Evolutionary conservation across 2,329 filamentous ascomycete genomes (phyloP), one percentile per base, ranked within the genome.

Genomic region (Lecanicillium sp.): DNA sequence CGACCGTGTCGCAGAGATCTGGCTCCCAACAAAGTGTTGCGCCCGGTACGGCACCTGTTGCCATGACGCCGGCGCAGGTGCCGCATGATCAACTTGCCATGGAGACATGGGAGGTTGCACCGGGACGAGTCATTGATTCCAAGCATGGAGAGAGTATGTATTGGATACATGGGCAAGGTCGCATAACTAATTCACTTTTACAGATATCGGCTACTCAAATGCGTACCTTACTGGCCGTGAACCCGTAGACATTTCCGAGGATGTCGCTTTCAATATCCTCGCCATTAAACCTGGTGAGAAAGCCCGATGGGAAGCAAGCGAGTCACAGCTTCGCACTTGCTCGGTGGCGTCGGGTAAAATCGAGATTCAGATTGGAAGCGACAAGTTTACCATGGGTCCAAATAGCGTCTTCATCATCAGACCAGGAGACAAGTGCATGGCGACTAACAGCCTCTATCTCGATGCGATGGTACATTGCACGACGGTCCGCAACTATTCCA

Each of bases 41-140:
- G n/a, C n/a, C n/a, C n/a, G n/a, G n/a, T n/a, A n/a, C n/a, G n/a
- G n/a, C n/a, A n/a, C n/a, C n/a, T n/a, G n/a, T n/a, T 7, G 11
- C 20, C 12, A 17, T 7, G 30, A 15, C n/a, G 6, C 14, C 37
- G 7, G 21, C 15, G 4, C 44, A 43, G 23, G 51, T 14, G 7
- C 42, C 53, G 12, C 49, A 20, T 14, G 2, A 32, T 6, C 36
- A 57, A 3, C 40, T 66, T 5, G 58, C 69, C 43, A 68, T 71
- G 60, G 70, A 73, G 52, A 60, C 62, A 3, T 73, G 70, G 70
- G 71, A 74, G 54, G 52, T 72, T 38, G 70, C 71, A 0, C 71
- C 71, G 1, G 71, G 71, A 14, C 63, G 67, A 19, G 56, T 71
- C 24, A 56, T 54, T 8, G 60, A 65, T 27, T 51, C 59, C 4